These are phyloP conservation scores for Xylaria sp. DNA, from an alignment of 2,329 filamentous ascomycete species.

Conservation along the genomic window DNA sequence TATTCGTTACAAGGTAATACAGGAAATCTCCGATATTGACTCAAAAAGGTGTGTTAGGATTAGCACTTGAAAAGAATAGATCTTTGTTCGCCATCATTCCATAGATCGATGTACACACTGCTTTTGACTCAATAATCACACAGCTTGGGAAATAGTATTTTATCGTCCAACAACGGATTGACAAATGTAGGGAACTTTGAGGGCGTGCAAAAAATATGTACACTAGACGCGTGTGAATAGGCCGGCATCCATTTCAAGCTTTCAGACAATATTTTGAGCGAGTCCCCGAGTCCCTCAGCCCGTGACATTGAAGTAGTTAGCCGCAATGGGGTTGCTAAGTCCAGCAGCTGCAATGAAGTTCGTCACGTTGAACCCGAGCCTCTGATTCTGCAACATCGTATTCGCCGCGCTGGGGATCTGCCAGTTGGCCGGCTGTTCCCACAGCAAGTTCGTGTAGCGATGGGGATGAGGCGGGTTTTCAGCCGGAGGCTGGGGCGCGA, in stretches of 20 bases:
- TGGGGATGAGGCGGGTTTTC: conserved; percentile 52
- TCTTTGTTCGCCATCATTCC: no score
- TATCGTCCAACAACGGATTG: neutral
- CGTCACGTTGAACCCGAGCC: conserved; percentile 48
- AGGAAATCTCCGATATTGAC: no score
- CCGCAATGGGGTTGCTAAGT: conserved; percentile 45
- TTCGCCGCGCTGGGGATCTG: conserved; percentile 47
- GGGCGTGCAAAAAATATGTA: neutral
- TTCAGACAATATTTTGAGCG: neutral
- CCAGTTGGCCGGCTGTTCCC: conserved; percentile 50
- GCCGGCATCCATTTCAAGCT: no score
- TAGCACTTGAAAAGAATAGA: no score
- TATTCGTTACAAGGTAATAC: no score
- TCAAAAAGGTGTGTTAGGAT: no score
- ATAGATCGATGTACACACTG: neutral
- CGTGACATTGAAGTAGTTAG: conserved; percentile 51
- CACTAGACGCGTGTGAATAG: neutral
- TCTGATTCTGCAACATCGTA: conserved; percentile 47
- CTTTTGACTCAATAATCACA: neutral
- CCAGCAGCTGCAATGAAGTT: conserved; percentile 48
- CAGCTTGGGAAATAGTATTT: neutral
- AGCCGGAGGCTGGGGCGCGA: conserved; percentile 48
- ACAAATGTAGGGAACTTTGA: neutral
- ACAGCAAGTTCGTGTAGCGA: conserved; percentile 53
- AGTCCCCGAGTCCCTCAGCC: conserved; percentile 30